Evolutionary conservation across 2,329 filamentous ascomycete species (phyloP), one percentile per base, ranked within the genome.

Genomic region (Coniella vitis): DNA sequence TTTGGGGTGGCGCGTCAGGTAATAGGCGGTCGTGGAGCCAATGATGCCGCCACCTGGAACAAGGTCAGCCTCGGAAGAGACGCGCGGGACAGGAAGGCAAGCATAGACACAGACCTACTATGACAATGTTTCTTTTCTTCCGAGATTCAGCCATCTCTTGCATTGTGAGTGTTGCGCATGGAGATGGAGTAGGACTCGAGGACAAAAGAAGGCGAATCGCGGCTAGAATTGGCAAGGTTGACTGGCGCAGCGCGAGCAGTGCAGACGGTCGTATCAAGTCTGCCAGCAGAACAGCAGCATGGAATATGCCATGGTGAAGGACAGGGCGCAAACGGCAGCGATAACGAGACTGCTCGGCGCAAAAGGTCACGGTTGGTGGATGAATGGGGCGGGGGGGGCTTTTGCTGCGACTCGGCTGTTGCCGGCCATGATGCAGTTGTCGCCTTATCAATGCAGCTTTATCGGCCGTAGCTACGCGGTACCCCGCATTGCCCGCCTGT

Each of bases 1-100:
- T 25, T 78, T 82, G 22, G 87, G 83, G 64, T 97, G 90, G 55
- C 87, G 83, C 2, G 90, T 93, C 38, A 97, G 74, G 62, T 84
- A 97, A 67, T 97, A 97, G 50, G 91, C 90, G 4, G 87, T 90
- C 43, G 88, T 93, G 64, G 83, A 86, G 61, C 93, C 93, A 59
- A 97, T 95, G 55, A 97, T 90, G 58, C 91, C 91, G 57, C 90
- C 91, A 57, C 91, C 90, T 89, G 35, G 40, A 37, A 20, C 31
- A 4, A 16, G 36, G 3, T 37, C 13, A 4, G 3, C 9, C 8
- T 2, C 4, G 9, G 35, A 4, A 37, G 35, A 3, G 35, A 9
- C 3, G n/a, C n/a, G 12, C 35, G 25, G 16, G 20, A n/a, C 32
- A 47, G 17, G 41, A 12, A 39, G 21, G 19, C 7, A 8, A 14